Evolutionary conservation across 129 eudicot species (phyloP).

Genomic region (Arctium lappa): DNA sequence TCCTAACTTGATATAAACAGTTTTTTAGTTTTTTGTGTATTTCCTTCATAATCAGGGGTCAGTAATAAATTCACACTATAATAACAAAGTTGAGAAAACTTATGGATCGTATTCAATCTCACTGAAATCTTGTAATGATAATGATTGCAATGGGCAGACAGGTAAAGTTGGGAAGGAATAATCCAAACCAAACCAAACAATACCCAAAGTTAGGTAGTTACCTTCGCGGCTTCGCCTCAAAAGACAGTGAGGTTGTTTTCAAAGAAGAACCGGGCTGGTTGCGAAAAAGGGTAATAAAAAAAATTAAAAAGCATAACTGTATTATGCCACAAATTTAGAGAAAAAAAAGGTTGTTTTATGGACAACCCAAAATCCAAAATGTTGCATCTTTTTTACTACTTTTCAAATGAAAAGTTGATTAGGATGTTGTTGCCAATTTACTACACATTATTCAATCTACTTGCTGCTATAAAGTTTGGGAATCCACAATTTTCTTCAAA

Average conservation of each 20-base stretch:
- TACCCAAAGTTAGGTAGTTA: neutral
- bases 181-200: neutral
- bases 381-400: neutral
- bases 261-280: neutral
- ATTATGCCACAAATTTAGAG: neutral
- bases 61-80: neutral
- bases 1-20: neutral
- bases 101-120: neutral
- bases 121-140: neutral
- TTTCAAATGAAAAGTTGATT: neutral
- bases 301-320: neutral
- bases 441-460: neutral
- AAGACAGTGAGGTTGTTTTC: neutral
- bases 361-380: neutral
- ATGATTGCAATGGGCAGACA: neutral
- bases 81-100: neutral
- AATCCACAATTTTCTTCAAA: neutral
- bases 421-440: neutral
- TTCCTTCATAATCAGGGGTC: neutral
- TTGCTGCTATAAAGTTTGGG: neutral
- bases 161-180: neutral
- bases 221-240: neutral
- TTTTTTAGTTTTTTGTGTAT: neutral
- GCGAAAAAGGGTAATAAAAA: neutral
- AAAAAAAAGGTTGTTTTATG: neutral